Evolutionary conservation across 2,329 filamentous ascomycete genomes (phyloP).

Genomic region (Ceratocystis huliohia): DNA sequence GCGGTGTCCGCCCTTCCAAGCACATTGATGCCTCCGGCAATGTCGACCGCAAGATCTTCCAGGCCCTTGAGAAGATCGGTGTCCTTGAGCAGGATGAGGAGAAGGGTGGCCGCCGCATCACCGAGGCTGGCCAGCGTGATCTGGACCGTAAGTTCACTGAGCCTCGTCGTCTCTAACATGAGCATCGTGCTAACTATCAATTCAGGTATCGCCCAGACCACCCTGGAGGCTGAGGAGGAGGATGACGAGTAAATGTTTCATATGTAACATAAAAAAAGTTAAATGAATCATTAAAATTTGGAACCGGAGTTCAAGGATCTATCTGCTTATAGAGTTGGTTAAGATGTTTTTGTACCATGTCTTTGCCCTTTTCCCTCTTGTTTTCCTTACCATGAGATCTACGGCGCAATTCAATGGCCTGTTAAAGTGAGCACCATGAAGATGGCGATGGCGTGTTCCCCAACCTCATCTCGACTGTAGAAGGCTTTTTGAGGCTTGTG

Average conservation of each 20-base stretch:
- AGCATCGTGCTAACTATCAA: constrained; percentile 15
- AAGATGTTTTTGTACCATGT: constrained; percentile 11
- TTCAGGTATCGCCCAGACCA: constrained; percentile 64
- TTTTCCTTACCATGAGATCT: constrained; percentile 1
- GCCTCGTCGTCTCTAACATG: too few relatives aligned
- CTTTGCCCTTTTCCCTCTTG: neutral
- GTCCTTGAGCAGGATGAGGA: constrained; percentile 96
- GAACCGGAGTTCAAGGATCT: constrained; percentile 16
- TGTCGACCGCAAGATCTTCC: constrained; percentile 95
- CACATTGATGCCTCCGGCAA: constrained; percentile 91
- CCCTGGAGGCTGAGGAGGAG: constrained; percentile 57
- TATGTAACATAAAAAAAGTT: constrained; percentile 19
- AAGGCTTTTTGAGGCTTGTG: neutral
- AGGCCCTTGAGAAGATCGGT: constrained; percentile 98
- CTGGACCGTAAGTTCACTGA: constrained; percentile 57
- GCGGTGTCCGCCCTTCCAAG: constrained; percentile 77
- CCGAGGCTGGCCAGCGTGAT: constrained; percentile 96
- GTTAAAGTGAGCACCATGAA: neutral
- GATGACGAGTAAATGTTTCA: constrained; percentile 47
- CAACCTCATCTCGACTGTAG: neutral
- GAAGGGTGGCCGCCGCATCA: constrained; percentile 96
- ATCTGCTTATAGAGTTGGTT: constrained; percentile 12
- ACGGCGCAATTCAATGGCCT: constrained; percentile 8
- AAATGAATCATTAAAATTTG: constrained; percentile 16
- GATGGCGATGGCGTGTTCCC: neutral